These are phyloP conservation scores for Fistulina hepatica DNA, from an alignment of 1,284 basidiomycete genomes.

Conservation along the genomic window DNA sequence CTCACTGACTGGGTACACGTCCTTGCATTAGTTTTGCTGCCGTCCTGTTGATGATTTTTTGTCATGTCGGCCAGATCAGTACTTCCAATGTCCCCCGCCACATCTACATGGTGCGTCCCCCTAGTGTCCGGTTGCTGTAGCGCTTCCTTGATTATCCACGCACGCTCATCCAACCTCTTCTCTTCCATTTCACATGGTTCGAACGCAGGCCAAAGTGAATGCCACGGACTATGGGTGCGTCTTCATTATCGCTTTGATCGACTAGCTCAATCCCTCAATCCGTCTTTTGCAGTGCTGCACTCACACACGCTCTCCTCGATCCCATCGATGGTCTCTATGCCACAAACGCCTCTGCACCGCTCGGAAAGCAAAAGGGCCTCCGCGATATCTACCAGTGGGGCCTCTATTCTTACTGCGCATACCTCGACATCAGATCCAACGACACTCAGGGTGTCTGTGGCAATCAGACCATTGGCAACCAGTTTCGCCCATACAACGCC, in stretches of 20 bases:
- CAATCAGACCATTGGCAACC: constrained; percentile 44
- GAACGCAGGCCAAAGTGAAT: constrained; percentile 51
- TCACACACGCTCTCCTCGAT: constrained; percentile 42
- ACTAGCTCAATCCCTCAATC: constrained; percentile 10
- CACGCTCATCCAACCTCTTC: constrained; percentile 5
- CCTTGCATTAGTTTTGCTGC: constrained; percentile 44
- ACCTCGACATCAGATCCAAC: constrained; percentile 32
- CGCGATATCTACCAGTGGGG: constrained; percentile 67
- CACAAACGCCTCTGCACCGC: constrained; percentile 50
- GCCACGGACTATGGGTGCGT: constrained; percentile 58
- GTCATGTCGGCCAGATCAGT: constrained; percentile 71
- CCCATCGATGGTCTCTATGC: constrained; percentile 58
- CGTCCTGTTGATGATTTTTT: constrained; percentile 55
- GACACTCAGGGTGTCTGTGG: constrained; percentile 51
- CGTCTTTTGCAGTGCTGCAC: constrained; percentile 31
- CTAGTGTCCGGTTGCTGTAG: constrained; percentile 5
- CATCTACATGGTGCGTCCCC: constrained; percentile 52
- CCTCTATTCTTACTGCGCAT: constrained; percentile 68
- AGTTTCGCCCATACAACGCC: constrained; percentile 49
- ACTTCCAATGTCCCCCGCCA: constrained; percentile 58
- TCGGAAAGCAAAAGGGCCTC: constrained; percentile 45
- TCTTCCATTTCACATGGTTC: constrained; percentile 13
- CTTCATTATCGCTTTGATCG: constrained; percentile 4
- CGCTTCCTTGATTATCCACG: constrained; percentile 1
- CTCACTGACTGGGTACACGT: no score